Base-by-base conservation (phyloP, 495 filamentous ascomycete species). In the Diplogelasinospora grovesii region DNA sequence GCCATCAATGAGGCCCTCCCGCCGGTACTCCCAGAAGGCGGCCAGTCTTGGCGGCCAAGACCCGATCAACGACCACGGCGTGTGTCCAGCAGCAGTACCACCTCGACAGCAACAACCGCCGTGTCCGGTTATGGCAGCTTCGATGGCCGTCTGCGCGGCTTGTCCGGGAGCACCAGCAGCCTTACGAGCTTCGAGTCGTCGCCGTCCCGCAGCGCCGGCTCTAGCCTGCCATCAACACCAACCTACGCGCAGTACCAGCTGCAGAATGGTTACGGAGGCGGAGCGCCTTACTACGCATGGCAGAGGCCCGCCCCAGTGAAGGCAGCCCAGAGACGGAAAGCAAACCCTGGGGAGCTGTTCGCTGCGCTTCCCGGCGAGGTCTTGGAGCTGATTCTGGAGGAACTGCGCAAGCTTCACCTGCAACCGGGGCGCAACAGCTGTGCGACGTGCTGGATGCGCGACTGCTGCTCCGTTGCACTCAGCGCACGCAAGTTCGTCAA, bases 361-460 rank as follows among this genome's bases (percentile, higher is more conserved):
- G 65, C 68, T 29, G 62, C 62, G 10, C 57, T 83, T 8, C 77
- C 78, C 5, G 72, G 74, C 5, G 74, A 78, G 47, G 73, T 81
- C 3, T 56, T 82, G 34, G 60, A 68, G 48, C 63, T 79, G 37
- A 69, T 80, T 19, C 48, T 71, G 9, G 61, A 61, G 22, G 61
- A 69, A 18, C 55, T 77, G 34, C 69, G 64, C 49, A 57, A 64
- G 32, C 52, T 62, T 14, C 74, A 77, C 48, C 41, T 74, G 11
- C 51, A 52, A 20, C 48, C 56, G 22, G 54, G 57, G 11, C 66
- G 63, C 23, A 46, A 52, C 21, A 76, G 68, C 41, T 92, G 87
- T 52, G 70, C 78, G 39, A 85, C 82, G 46, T 89, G 86, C 61
- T 86, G 80, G 60, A 80, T 86, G 66, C 77, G 83, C 36, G 85